Evolutionary conservation across 495 filamentous ascomycete species (phyloP).

Genomic region (Annulohypoxylon moriforme): DNA sequence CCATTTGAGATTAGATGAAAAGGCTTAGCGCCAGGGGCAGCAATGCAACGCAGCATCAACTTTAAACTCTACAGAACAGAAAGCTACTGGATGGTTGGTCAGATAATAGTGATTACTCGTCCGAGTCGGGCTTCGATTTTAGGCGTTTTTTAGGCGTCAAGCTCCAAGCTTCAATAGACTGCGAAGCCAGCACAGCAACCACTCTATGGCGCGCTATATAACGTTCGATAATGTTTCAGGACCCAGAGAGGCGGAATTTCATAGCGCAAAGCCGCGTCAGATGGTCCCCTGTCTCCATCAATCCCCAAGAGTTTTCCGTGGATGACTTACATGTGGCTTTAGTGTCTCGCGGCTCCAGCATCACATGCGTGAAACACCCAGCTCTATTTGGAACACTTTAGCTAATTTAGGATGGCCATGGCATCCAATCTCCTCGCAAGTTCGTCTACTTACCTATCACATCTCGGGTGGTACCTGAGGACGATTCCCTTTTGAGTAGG

Average conservation of each 20-base stretch:
- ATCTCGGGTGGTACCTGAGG: slow-evolving; percentile 46
- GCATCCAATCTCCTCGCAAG: slow-evolving; percentile 34
- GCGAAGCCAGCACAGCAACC: neutral
- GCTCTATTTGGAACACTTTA: slow-evolving; percentile 44
- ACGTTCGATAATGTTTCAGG: slow-evolving; percentile 6
- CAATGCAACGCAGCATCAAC: slow-evolving; percentile 28
- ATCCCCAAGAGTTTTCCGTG: slow-evolving; percentile 9
- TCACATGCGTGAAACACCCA: slow-evolving; percentile 48
- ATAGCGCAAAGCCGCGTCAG: slow-evolving; percentile 38
- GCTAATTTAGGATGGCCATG: slow-evolving; percentile 39
- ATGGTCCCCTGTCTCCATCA: slow-evolving; percentile 31
- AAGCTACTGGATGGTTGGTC: slow-evolving; percentile 8
- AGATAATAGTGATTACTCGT: neutral
- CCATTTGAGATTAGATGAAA: slow-evolving; percentile 26
- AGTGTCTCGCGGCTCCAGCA: slow-evolving; percentile 46
- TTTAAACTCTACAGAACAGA: slow-evolving; percentile 8
- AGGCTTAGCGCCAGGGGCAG: slow-evolving; percentile 37
- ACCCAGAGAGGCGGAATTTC: slow-evolving; percentile 15
- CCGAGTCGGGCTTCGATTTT: slow-evolving; percentile 6
- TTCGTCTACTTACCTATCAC: slow-evolving; percentile 27
- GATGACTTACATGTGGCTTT: slow-evolving; percentile 43
- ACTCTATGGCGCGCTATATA: neutral
- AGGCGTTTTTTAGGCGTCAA: slow-evolving; percentile 2
- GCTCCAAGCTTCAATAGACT: neutral
- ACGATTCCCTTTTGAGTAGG: slow-evolving; percentile 48